These are phyloP conservation scores for Grigorovia transvaalensis DNA, from an alignment of 805 yeast genomes.

Conservation along the genomic window DNA sequence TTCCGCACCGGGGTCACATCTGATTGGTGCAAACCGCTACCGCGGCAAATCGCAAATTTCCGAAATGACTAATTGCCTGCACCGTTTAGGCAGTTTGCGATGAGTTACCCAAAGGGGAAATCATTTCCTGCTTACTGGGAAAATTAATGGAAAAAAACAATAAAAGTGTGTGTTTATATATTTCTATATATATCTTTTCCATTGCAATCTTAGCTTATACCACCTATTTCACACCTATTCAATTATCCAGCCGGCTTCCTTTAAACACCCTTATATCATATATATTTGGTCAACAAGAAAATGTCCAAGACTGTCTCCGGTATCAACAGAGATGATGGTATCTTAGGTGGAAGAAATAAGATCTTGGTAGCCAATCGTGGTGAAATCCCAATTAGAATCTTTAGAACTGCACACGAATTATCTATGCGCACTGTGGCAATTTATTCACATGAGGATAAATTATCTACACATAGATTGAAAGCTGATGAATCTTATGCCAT, in stretches of 20 bases:
- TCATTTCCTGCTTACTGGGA: background rate
- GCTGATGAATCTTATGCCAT: slow-evolving; percentile 91
- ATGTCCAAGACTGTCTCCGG: slow-evolving; percentile 18
- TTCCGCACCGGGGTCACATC: background rate
- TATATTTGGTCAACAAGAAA: background rate
- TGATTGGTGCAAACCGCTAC: background rate
- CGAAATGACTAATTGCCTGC: background rate
- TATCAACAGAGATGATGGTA: slow-evolving; percentile 15
- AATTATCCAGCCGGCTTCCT: no score
- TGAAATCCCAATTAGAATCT: slow-evolving; percentile 78
- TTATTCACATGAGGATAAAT: slow-evolving; percentile 89
- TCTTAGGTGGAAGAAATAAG: slow-evolving; percentile 38
- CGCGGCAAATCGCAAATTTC: background rate
- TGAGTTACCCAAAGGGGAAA: background rate
- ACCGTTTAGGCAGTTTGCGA: background rate
- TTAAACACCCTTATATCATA: no score
- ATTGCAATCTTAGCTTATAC: no score
- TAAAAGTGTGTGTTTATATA: background rate
- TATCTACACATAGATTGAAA: slow-evolving; percentile 89
- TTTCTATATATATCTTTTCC: background rate
- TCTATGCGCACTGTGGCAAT: slow-evolving; percentile 96
- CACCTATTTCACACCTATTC: no score
- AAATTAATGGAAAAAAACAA: background rate
- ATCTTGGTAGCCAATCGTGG: slow-evolving; percentile 78
- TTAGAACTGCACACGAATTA: slow-evolving; percentile 94